These are phyloP conservation scores for Ascochyta viciae-villosae DNA, from an alignment of 2,329 filamentous ascomycete genomes.

Conservation along the genomic window DNA sequence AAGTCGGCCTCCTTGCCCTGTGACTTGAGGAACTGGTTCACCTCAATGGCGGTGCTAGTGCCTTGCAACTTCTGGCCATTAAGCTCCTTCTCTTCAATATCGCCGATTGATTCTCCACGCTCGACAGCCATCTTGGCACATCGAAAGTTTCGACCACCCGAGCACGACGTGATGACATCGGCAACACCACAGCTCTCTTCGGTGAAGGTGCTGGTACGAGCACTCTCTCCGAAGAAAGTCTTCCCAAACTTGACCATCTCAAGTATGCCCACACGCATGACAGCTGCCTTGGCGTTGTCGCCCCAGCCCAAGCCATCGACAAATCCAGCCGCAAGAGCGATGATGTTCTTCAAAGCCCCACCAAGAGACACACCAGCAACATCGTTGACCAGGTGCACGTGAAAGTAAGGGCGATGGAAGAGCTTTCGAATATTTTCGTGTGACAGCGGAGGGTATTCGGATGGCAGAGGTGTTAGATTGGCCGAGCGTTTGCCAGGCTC, in stretches of 20 bases:
- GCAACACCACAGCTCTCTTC: slow-evolving; percentile 95
- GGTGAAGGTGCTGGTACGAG: slow-evolving; percentile 87
- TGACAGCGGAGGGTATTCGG: slow-evolving; percentile 84
- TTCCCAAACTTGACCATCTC: slow-evolving; percentile 98
- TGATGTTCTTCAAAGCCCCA: slow-evolving; percentile 95
- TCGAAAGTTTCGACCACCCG: slow-evolving; percentile 89
- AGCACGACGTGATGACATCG: slow-evolving; percentile 93
- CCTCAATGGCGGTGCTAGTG: slow-evolving; percentile 88
- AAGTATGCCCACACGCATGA: slow-evolving; percentile 94
- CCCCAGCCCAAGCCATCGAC: slow-evolving; percentile 96
- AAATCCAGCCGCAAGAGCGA: slow-evolving; percentile 92
- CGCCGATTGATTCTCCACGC: slow-evolving; percentile 78
- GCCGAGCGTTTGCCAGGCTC: slow-evolving; percentile 67
- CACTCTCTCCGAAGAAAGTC: slow-evolving; percentile 86
- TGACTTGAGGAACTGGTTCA: slow-evolving; percentile 85
- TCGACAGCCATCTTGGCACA: slow-evolving; percentile 89
- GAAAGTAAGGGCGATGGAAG: slow-evolving; percentile 97
- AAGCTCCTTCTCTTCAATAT: slow-evolving; percentile 87
- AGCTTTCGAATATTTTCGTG: slow-evolving; percentile 82
- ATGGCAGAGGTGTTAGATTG: slow-evolving; percentile 76
- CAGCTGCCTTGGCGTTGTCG: slow-evolving; percentile 97
- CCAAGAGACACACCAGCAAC: slow-evolving; percentile 97
- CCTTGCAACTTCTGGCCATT: slow-evolving; percentile 98
- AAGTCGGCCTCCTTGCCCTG: slow-evolving; percentile 82
- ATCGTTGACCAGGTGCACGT: slow-evolving; percentile 90